Percentiles rank a stretch among this genome's conserved stretches.
phyloP scores from a whole-genome alignment of 2,329 filamentous ascomycete genomes.

The Nemania sp. region DNA sequence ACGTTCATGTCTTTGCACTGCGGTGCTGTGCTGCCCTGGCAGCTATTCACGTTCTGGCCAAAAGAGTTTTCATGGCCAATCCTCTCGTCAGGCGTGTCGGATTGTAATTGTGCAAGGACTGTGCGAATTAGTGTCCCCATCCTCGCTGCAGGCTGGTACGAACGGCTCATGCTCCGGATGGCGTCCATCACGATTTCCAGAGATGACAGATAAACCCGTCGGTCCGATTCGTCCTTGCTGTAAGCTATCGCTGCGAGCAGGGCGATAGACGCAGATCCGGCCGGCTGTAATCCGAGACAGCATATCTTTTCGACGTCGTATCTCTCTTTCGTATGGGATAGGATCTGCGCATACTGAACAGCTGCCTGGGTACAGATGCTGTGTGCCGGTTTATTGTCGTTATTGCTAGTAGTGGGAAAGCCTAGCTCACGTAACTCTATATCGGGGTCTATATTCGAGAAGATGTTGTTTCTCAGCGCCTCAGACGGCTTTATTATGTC shows the following conservation, averaged over 20 bases:
- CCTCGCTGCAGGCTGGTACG: constrained; percentile 21
- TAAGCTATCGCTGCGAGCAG: constrained; percentile 20
- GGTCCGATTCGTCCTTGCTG: constrained; percentile 18
- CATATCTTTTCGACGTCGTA: constrained; percentile 20
- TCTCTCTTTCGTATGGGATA: constrained; percentile 19
- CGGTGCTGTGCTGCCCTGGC: not conserved
- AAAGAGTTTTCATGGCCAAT: not conserved
- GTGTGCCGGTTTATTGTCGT: not conserved
- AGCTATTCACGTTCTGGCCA: not conserved
- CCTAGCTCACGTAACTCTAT: not conserved
- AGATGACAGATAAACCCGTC: constrained; percentile 12
- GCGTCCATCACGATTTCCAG: constrained; percentile 18
- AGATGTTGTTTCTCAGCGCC: not conserved
- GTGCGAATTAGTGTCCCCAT: constrained; percentile 15
- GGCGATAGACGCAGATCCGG: constrained; percentile 18
- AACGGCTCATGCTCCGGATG: constrained; percentile 21
- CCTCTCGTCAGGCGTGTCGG: not conserved
- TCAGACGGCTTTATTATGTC: not conserved
- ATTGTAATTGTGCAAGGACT: constrained; percentile 15
- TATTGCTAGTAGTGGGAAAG: not conserved
- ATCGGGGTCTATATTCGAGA: not conserved
- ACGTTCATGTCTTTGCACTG: not conserved
- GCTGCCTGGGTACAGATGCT: constrained; percentile 20
- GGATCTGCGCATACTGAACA: constrained; percentile 16
- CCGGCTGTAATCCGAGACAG: constrained; percentile 22